Conservation (phyloP, 2,329 filamentous ascomycete genomes). For the Pleoardoris graminearum region DNA sequence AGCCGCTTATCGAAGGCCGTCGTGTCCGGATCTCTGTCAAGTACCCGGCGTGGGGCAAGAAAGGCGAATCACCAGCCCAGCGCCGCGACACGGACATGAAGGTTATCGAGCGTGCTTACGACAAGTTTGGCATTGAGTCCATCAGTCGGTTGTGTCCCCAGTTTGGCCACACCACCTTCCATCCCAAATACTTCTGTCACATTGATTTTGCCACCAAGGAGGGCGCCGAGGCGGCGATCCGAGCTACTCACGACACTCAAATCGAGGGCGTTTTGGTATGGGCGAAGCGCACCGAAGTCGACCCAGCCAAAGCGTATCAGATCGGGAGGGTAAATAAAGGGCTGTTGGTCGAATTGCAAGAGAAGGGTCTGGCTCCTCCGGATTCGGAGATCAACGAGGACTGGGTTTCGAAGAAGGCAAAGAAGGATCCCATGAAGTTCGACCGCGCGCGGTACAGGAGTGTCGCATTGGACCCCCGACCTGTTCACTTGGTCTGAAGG, state of each 20-base stretch:
- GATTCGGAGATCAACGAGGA: constrained; percentile 17
- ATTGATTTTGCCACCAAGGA: constrained; percentile 31
- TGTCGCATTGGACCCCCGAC: too few relatives aligned
- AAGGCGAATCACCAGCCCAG: background rate
- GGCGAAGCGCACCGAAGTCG: constrained; percentile 4
- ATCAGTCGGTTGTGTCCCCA: constrained; percentile 14
- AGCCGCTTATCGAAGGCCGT: constrained; percentile 24
- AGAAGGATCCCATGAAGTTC: constrained; percentile 1
- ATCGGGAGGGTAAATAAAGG: constrained; percentile 18
- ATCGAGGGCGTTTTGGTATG: constrained; percentile 18
- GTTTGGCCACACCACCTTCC: constrained; percentile 10
- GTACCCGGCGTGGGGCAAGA: constrained; percentile 23
- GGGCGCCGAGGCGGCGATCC: constrained; percentile 23
- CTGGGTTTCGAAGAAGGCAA: constrained; percentile 10
- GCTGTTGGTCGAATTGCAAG: constrained; percentile 19
- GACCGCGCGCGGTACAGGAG: background rate
- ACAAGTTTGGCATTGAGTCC: constrained; percentile 23
- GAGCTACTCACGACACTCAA: constrained; percentile 17
- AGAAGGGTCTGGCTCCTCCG: constrained; percentile 17
- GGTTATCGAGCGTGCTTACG: constrained; percentile 16
- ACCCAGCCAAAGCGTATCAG: constrained; percentile 17
- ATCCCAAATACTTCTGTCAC: constrained; percentile 18
- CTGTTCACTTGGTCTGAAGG: too few relatives aligned
- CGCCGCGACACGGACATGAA: background rate
- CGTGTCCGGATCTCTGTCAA: constrained; percentile 21